Conservation (phyloP, 768 basidiomycete genomes). For the Naganishia vishniacii region DNA sequence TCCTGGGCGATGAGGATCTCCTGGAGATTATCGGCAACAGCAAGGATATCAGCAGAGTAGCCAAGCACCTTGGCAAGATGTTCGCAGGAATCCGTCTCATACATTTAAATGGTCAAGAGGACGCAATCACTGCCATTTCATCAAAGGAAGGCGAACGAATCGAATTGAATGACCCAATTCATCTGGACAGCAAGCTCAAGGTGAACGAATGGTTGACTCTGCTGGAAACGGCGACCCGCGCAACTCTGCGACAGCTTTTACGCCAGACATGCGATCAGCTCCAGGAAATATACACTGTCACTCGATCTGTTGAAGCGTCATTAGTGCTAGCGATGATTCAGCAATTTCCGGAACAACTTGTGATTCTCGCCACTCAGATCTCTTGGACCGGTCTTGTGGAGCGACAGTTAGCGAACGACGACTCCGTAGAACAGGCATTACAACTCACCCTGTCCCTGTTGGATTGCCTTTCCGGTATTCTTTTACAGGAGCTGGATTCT, state of each 20-base stretch:
- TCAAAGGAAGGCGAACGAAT: slow-evolving; percentile 96
- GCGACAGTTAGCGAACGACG: slow-evolving; percentile 53
- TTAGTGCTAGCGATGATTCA: slow-evolving; percentile 85
- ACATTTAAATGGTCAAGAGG: slow-evolving; percentile 65
- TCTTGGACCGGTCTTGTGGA: slow-evolving; percentile 71
- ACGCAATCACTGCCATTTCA: slow-evolving; percentile 80
- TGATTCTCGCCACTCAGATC: slow-evolving; percentile 90
- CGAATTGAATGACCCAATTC: slow-evolving; percentile 70
- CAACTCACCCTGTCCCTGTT: slow-evolving; percentile 73
- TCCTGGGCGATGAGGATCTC: slow-evolving; percentile 96
- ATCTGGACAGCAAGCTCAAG: slow-evolving; percentile 87
- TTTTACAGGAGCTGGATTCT: slow-evolving; percentile 77
- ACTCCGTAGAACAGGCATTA: slow-evolving; percentile 62
- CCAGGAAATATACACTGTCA: slow-evolving; percentile 69
- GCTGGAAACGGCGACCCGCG: slow-evolving; percentile 85
- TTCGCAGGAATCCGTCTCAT: slow-evolving; percentile 94
- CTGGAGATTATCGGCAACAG: slow-evolving; percentile 99
- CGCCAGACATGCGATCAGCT: slow-evolving; percentile 74
- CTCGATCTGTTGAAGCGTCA: slow-evolving; percentile 58
- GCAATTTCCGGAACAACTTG: slow-evolving; percentile 89
- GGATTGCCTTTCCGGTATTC: slow-evolving; percentile 93
- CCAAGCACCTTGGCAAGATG: slow-evolving; percentile 99
- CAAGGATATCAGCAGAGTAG: slow-evolving; percentile 93
- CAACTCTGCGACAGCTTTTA: slow-evolving; percentile 77
- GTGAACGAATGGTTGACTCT: slow-evolving; percentile 98